Evolutionary conservation across 1,139 yeast genomes (phyloP), one percentile per base, ranked within the genome.

Genomic region (Protomyces macrosporus): DNA sequence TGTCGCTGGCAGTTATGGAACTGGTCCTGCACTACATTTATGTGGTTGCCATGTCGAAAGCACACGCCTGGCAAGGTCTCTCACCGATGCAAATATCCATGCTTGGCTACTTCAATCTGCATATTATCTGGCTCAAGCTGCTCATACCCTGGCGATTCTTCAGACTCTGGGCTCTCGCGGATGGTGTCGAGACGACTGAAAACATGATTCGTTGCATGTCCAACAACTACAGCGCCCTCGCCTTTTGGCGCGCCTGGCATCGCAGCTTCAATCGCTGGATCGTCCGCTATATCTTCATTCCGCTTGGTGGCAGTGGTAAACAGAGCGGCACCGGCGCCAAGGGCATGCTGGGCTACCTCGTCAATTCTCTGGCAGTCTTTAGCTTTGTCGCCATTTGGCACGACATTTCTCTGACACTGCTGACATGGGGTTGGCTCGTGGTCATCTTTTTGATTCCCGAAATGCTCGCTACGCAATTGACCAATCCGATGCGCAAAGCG

Each of bases 161-260:
- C 77, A 79, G 99, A 68, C 79, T 93, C 70, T 95, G 99, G 98
- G 83, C 95, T 6, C 77, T 95, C 67, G 71, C 89, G 16, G 98
- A 95, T 75, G 90, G 90, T 0, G 89, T 93, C 64, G 98, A 93
- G 72, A 90, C 98, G 0, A 98, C 98, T 1, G 99, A 95, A 73
- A 95, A 95, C 72, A 95, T 95, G 98, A 85, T 95, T 65, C 80
- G 99, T 65, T 91, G 98, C 73, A 90, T 95, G 84, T 88, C 90
- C 74, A 90, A 95, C 75, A 95, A 93, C 75, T 93, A 87, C 74
- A 87, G 96, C 34, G 95, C 97, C 0, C 75, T 89, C 67, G 90
- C 95, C 9, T 95, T 95, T 74, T 95, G 99, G 99, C 82, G 98
- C 72, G 95, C 97, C 1, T 95, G 99, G 99, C 99, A 95, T 74